Base-by-base conservation (phyloP, 768 basidiomycete species). In the Exsudoporus frostii region DNA sequence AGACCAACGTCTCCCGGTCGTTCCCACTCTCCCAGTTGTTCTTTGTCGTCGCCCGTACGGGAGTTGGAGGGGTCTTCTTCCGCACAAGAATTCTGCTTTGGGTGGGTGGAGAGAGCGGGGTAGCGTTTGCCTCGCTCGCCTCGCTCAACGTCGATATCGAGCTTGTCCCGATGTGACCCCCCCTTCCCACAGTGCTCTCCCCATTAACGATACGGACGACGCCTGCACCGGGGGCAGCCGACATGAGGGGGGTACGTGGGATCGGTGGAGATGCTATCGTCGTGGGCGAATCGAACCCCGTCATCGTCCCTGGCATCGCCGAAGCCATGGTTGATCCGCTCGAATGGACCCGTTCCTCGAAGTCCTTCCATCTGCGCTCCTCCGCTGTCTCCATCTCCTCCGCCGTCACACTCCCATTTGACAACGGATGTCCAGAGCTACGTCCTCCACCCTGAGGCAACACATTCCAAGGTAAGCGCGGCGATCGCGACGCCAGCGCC, bases 401-500 rank as follows among this genome's bases (percentile, higher is more conserved):
- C 1, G 62, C 55, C 15, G 53, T 56, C 38, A 56, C 20, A 19
- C 56, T 60, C 20, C 51, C 55, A 17, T 50, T 62, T 22, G 63
- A 59, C n/a, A 62, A 51, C 1, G 55, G 51, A 27, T 62, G 56
- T 7, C 54, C 45, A 0, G 39, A 5, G 30, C 54, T 45, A 3
- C 79, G 76, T 34, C 69, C 68, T 0, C 64, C 63, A 1, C 77
- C 75, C 7, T 79, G 78, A 3, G 73, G 77, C 72, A 24, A 68
- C 62, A 71, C 36, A 10, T 61, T 65, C 73, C 73, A 66, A 13
- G 67, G 63, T 11, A 67, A 61, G 52, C 60, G 69, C 29, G 68
- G 65, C 19, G 73, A 65, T 51, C 77, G 74, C 53, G 75, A 80
- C 14, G 69, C 71, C 30, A 82, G 75, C 17, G 87, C 86, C 83